Evolutionary conservation across 2,329 filamentous ascomycete genomes (phyloP), one percentile per base, ranked within the genome.

Genomic region (Epichloe brachyelytri): DNA sequence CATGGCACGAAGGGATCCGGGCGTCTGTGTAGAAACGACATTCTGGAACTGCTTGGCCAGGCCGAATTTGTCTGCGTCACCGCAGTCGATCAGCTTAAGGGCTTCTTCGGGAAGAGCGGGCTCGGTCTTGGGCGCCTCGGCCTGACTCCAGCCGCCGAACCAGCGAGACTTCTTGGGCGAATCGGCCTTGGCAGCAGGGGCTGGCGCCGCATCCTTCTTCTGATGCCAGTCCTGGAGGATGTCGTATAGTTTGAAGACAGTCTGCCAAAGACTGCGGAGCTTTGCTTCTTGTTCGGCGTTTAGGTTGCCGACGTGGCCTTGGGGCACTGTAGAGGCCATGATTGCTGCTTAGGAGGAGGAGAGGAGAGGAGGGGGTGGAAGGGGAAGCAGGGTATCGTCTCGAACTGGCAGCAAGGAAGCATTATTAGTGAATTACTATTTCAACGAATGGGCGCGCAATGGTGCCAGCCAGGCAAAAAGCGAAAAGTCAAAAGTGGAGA

Each of bases 241-340:
- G 40, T 57, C 57, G 49, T 55, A 56, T 3, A 59, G 50, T 38
- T 53, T 56, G 47, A 61, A 52, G 10, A 61, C 37, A 15, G 55
- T 53, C 26, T 49, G 54, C 60, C 60, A 63, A 37, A 58, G 52
- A 22, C 60, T 51, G 20, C 58, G 60, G 6, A 63, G 54, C 45
- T 58, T 57, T 33, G 48, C 48, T 52, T 61, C 54, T 46, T 63
- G 58, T 22, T 57, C 53, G 6, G 50, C 12, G 4, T 56, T 60
- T 44, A 63, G 53, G 50, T 60, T 58, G 48, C 60, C 59, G 34
- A 60, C 40, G n/a, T 52, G 52, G 41, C 52, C 52, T 22, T 51
- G 46, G 8, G 53, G 48, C 15, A 49, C 17, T 2, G 39, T 20
- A 10, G 48, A 44, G 12, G 8, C 38, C 52, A 53, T 51, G 5